Base-by-base conservation (phyloP, 106 monocot genomes). In the Ottelia alismoides region DNA sequence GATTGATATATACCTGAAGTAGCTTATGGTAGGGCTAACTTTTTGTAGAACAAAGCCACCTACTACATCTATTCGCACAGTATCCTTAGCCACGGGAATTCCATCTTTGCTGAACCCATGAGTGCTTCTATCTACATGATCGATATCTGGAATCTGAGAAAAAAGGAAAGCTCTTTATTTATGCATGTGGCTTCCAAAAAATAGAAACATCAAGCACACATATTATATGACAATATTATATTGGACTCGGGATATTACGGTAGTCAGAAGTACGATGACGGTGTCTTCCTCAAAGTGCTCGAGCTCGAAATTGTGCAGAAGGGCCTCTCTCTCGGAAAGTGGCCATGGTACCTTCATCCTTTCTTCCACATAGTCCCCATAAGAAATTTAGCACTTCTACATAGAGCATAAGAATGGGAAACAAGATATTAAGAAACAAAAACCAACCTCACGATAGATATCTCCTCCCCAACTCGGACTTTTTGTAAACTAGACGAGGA, bases 311-410 rank as follows among this genome's bases (percentile, higher is more conserved):
- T 84, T 82, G 64, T 96, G 96, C 16, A 96, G 57, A 64, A 96
- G 63, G 57, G 70, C 85, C 40, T 96, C 96, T 57, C 96, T 78
- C 16, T 89, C 96, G 26, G 85, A 76, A 32, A 96, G 61, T 67
- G 96, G 96, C 96, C 96, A 96, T 16, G 96, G 75, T 77, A 81
- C 84, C 69, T 96, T 96, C 81, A 89, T 56, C 60, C 96, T 96
- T 96, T 81, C 94, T 88, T 88, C 78, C 88, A 74, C 73, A 72
- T 10, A 30, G 1, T 21, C n/a, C 26, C 6, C 2, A 25, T 25
- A 0, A 2, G 9, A 62, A 47, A n/a, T n/a, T 17, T 21, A 30
- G 6, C 27, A 28, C 29, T 4, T 30, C 51, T 27, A 51, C 10
- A 52, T 22, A 0, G 11, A 31, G 4, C 26, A 27, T 11, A 1